Base-by-base conservation (phyloP, 495 filamentous ascomycete species). In the Aspergillus biplanus region DNA sequence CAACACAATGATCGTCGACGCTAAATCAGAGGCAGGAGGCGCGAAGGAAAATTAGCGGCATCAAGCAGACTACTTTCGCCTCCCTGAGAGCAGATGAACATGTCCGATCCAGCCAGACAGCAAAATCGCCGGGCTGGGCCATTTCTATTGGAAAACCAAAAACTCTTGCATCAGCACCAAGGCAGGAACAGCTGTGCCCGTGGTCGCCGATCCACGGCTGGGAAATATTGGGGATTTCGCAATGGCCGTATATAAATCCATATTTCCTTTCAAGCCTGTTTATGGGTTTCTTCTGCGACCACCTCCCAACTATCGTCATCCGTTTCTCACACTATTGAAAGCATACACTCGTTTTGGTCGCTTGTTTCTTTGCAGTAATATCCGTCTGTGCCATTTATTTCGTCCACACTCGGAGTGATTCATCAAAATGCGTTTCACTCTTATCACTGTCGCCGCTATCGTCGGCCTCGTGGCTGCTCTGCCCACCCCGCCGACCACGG, bases 371-470 rank as follows among this genome's bases (percentile, higher is more conserved):
- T 44, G n/a, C 5, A 11, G 37, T 39, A 8, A 1, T 39, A 39
- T 39, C 37, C 1, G 13, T 39, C 7, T 7, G 37, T 39, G 13
- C 37, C 13, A 39, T 39, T 13, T 39, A 39, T 54, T 7, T 52
- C 49, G 8, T 34, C 18, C 55, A 9, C 54, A 33, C 21, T 61
- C 35, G n/a, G 33, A 27, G 21, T 27, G 11, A 44, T 44, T 44
- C 39, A 44, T 35, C 52, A 62, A 48, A 15, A 62, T 62, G 59
- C 42, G 42, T 49, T 54, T 49, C 42, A 49, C 39, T 48, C 13
- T 47, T 8, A 42, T 37, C 27, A 53, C 49, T 13, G 3, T 52
- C 15, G 39, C 34, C 32, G 33, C 44, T 8, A 49, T 56, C 13
- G 59, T 49, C 15, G 52, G 31, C 16, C 39, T 61, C 18, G 37